phyloP scores from a whole-genome alignment of 2,329 filamentous ascomycete genomes.

The Trichoderma simmonsii region DNA sequence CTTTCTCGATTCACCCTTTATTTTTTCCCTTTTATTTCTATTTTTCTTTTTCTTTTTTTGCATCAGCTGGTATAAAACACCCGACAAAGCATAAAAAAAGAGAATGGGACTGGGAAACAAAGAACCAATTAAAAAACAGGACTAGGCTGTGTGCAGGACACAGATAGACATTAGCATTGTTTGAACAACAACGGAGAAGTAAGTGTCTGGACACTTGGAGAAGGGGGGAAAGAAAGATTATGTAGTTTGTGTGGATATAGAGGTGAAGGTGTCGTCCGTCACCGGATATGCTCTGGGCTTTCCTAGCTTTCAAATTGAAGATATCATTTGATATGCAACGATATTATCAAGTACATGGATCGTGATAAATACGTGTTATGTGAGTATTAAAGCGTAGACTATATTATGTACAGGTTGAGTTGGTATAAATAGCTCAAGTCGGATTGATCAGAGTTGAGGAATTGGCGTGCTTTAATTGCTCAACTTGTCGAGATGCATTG shows the following conservation, averaged over 20 bases:
- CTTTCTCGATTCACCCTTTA: neutral
- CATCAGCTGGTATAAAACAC: constrained; percentile 17
- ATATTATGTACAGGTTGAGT: neutral
- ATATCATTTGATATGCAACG: constrained; percentile 1
- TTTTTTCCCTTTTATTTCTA: neutral
- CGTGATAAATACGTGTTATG: neutral
- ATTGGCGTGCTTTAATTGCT: neutral
- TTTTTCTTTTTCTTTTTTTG: neutral
- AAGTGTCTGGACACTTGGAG: constrained; percentile 25
- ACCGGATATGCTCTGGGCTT: constrained; percentile 34
- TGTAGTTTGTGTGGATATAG: constrained; percentile 37
- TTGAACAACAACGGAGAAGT: constrained; percentile 24
- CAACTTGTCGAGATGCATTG: neutral
- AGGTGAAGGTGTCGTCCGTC: constrained; percentile 40
- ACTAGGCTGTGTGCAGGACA: constrained; percentile 14
- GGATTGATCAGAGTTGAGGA: neutral
- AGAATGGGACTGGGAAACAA: neutral
- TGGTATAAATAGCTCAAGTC: neutral
- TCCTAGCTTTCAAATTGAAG: constrained; percentile 15
- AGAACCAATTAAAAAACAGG: constrained; percentile 19
- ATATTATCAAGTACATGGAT: neutral
- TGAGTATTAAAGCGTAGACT: neutral
- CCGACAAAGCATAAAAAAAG: constrained; percentile 20
- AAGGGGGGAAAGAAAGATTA: constrained; percentile 14
- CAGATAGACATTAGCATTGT: constrained; percentile 18